Conservation (phyloP, 176 grass and related monocot genomes). For the Carex parvula region DNA sequence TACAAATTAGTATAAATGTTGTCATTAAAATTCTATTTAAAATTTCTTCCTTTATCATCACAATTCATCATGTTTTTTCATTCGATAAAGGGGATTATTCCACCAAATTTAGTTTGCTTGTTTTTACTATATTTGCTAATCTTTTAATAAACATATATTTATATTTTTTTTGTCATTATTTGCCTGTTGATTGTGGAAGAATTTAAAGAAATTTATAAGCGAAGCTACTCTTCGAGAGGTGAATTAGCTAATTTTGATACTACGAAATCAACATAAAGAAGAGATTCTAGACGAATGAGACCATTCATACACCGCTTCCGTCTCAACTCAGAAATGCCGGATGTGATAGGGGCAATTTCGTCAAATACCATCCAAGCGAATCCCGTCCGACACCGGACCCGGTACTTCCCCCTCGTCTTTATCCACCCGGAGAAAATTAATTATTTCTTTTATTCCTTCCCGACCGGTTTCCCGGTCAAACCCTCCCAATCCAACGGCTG, state of each 20-base stretch:
- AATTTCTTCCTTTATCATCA: neutral
- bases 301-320: neutral
- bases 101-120: neutral
- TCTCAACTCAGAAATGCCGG: neutral
- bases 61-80: neutral
- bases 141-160: neutral
- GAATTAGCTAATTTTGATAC: neutral
- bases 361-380: neutral
- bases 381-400: conserved; percentile 32
- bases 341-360: neutral
- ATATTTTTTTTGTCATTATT: neutral
- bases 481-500: conserved; percentile 55
- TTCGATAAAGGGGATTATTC: neutral
- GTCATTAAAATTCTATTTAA: neutral
- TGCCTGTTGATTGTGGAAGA: no score
- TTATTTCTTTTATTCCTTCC: neutral
- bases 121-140: neutral
- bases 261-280: neutral
- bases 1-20: neutral
- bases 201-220: neutral
- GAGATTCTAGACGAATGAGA: neutral
- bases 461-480: conserved; percentile 80
- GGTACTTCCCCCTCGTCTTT: conserved; percentile 21
- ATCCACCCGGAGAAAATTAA: neutral
- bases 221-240: neutral